Conservation (phyloP, 2,329 filamentous ascomycete species). For the Metarhizium album region DNA sequence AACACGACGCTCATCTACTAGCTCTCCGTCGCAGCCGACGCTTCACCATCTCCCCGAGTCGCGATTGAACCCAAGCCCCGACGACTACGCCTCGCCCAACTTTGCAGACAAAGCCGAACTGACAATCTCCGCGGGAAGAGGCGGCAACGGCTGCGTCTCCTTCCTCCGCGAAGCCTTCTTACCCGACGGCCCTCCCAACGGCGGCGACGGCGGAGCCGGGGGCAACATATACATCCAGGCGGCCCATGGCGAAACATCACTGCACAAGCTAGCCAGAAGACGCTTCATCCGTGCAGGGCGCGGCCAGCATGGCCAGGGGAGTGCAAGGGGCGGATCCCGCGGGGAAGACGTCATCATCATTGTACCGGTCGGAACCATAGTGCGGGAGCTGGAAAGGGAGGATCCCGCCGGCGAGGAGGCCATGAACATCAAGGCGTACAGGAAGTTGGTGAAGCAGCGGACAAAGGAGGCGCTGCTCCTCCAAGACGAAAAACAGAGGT, state of each 20-base stretch:
- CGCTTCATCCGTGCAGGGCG: constrained; percentile 63
- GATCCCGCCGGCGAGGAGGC: constrained; percentile 66
- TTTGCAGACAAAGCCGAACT: constrained; percentile 83
- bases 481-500: constrained; percentile 21
- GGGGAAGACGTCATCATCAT: constrained; percentile 82
- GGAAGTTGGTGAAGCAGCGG: constrained; percentile 21
- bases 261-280: constrained; percentile 79
- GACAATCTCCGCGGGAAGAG: constrained; percentile 65
- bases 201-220: constrained; percentile 84
- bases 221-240: constrained; percentile 94
- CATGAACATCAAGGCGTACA: constrained; percentile 22
- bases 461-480: constrained; percentile 21
- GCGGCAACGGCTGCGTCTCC: constrained; percentile 87
- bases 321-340: constrained; percentile 60
- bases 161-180: constrained; percentile 89
- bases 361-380: constrained; percentile 85
- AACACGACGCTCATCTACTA: background rate
- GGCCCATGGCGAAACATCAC: constrained; percentile 76
- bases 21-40: constrained; percentile 13
- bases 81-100: constrained; percentile 71
- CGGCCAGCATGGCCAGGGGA: constrained; percentile 71
- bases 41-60: constrained; percentile 32
- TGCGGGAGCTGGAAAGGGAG: constrained; percentile 68
- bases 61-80: constrained; percentile 69
- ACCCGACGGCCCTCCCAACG: constrained; percentile 81